Evolutionary conservation across 768 basidiomycete genomes (phyloP), one percentile per base, ranked within the genome.

Genomic region (Suillus clintonianus): DNA sequence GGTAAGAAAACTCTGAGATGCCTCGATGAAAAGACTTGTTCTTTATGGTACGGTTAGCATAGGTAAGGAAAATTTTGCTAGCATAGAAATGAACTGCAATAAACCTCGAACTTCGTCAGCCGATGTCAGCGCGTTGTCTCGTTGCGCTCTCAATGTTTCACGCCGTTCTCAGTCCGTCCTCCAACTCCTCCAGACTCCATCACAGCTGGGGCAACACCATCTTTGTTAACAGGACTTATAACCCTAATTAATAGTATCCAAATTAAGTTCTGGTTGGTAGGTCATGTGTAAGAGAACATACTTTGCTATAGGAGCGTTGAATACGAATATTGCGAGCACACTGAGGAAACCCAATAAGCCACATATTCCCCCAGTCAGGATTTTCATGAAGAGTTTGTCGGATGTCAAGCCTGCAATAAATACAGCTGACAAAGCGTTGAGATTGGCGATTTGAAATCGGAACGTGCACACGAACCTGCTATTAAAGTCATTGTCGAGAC

Each of bases 311-410:
- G 17, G 50, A 51, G 17, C 10, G 0, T 10, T 19, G 51, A 53
- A 53, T n/a, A 53, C 51, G 19, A 32, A 30, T 51, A 51, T 5
- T 19, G 30, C 30, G 17, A 32, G 10, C 9, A 0, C 4, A 9
- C 1, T 5, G 2, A 51, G 50, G 30, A 5, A 1, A 19, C 19
- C 0, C 9, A 51, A 1, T 19, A 19, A 10, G 10, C 0, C 9
- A 17, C 17, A 32, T 10, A 1, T 17, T n/a, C 1, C 2, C n/a
- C 1, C 51, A 13, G 10, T n/a, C 30, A 53, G 19, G 5, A 11
- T 3, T 32, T 7, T 32, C 19, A 32, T 5, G 19, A n/a, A 13
- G 5, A 3, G 19, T n/a, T 53, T 11, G 19, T 53, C 19, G 5
- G 30, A 53, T 32, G 19, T n/a, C 19, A 53, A 1, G 30, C 51